Conservation (phyloP, 1,284 basidiomycete species). For the Dichomitus squalens region DNA sequence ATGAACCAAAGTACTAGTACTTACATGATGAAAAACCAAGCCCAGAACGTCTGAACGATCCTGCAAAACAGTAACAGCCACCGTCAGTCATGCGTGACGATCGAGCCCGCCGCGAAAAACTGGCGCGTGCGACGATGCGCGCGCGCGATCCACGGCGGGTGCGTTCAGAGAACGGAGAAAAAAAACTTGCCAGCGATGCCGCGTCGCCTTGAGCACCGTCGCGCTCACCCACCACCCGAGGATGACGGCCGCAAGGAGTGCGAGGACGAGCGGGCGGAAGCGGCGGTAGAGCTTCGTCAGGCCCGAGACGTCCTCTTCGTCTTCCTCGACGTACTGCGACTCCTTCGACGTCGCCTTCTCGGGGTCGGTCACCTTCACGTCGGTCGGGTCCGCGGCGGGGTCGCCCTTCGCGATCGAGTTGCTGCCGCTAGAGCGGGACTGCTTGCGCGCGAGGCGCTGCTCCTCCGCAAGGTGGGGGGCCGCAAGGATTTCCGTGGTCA, state of each 20-base stretch:
- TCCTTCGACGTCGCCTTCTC: conserved; percentile 29
- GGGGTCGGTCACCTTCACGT: conserved; percentile 30
- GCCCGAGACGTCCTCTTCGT: conserved; percentile 29
- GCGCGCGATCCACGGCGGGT: background rate
- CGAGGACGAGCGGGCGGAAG: conserved; percentile 48
- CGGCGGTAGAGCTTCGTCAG: conserved; percentile 27
- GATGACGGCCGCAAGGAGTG: conserved; percentile 57
- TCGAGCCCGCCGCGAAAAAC: background rate
- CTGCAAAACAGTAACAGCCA: conserved; percentile 35
- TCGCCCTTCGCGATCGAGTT: conserved; percentile 33
- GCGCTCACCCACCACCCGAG: conserved; percentile 83
- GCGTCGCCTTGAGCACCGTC: conserved; percentile 65
- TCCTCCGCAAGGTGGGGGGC: no score
- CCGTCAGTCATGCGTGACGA: conserved; percentile 22
- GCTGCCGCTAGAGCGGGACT: conserved; percentile 23
- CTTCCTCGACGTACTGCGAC: conserved; percentile 19
- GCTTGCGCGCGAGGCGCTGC: conserved; percentile 19
- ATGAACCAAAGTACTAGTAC: conserved; percentile 31
- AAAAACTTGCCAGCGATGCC: conserved; percentile 64
- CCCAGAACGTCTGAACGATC: conserved; percentile 79
- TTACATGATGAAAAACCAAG: conserved; percentile 78
- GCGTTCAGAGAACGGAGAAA: conserved; percentile 12
- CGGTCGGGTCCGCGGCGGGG: conserved; percentile 31
- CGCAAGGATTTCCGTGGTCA: no score
- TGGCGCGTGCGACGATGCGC: background rate